Conservation (phyloP, 164 flowering plant species). For the Liquidambar formosana region DNA sequence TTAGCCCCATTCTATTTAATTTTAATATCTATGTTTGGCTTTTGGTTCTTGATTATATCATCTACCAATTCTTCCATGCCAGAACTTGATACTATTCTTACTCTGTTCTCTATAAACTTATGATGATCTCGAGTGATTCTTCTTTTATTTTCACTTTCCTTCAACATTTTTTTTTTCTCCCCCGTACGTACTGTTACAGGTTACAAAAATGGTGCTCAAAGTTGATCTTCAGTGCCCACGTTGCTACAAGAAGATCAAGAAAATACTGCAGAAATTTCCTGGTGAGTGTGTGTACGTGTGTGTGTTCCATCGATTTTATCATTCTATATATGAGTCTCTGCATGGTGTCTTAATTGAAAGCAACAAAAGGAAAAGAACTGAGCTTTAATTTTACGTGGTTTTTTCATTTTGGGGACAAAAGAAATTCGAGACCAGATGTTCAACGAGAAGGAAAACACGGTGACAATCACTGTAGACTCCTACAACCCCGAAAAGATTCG, state of each 20-base stretch:
- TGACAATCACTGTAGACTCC: slow-evolving; percentile 49
- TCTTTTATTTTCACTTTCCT: too few relatives aligned
- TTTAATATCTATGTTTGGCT: too few relatives aligned
- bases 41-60: too few relatives aligned
- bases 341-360: not conserved
- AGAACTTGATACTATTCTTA: too few relatives aligned
- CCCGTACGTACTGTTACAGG: slow-evolving; percentile 18
- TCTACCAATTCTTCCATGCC: too few relatives aligned
- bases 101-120: too few relatives aligned
- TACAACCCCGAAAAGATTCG: slow-evolving; percentile 55
- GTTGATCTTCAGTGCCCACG: slow-evolving; percentile 40
- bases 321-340: not conserved
- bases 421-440: slow-evolving; percentile 60
- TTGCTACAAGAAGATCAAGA: slow-evolving; percentile 44
- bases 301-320: too few relatives aligned
- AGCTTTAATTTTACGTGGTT: not conserved
- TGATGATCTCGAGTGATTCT: too few relatives aligned
- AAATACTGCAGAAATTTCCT: slow-evolving; percentile 33
- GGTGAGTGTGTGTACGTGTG: too few relatives aligned
- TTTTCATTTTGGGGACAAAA: slow-evolving; percentile 27
- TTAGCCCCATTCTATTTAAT: too few relatives aligned
- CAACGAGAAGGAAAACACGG: slow-evolving; percentile 53
- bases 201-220: slow-evolving; percentile 28
- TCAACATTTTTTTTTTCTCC: too few relatives aligned
- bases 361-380: not conserved